These are phyloP conservation scores for Gastrodia elata DNA, from an alignment of 106 monocot genomes.

Conservation along the genomic window DNA sequence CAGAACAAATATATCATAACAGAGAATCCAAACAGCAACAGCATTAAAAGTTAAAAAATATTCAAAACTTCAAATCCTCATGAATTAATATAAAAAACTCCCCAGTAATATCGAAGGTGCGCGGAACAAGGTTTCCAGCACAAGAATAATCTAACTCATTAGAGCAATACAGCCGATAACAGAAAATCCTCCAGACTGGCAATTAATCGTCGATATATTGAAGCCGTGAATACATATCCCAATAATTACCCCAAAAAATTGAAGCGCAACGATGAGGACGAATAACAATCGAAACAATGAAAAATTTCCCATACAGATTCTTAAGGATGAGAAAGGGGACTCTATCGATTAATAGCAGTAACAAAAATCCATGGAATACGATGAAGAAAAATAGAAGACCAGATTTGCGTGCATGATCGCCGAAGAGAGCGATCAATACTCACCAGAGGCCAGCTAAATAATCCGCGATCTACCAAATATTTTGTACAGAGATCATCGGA, in stretches of 20 bases:
- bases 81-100: not conserved
- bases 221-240: not conserved
- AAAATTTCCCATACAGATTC: not conserved
- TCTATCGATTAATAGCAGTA: not conserved
- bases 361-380: not conserved
- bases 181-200: not conserved
- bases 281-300: not conserved
- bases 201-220: not conserved
- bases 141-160: not conserved
- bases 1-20: not conserved
- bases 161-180: not conserved
- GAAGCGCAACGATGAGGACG: not conserved
- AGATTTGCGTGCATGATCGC: not conserved
- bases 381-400: not conserved
- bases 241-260: not conserved
- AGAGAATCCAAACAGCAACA: slow-evolving; percentile 2
- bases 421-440: slow-evolving; percentile 13
- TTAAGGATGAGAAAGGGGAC: not conserved
- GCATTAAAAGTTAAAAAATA: not conserved
- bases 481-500: slow-evolving; percentile 3
- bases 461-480: slow-evolving; percentile 9
- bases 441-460: slow-evolving; percentile 9
- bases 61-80: not conserved
- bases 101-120: not conserved
- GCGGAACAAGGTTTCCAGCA: not conserved